phyloP scores from a whole-genome alignment of 805 yeast genomes.

The Yamadazyma tumulicola region DNA sequence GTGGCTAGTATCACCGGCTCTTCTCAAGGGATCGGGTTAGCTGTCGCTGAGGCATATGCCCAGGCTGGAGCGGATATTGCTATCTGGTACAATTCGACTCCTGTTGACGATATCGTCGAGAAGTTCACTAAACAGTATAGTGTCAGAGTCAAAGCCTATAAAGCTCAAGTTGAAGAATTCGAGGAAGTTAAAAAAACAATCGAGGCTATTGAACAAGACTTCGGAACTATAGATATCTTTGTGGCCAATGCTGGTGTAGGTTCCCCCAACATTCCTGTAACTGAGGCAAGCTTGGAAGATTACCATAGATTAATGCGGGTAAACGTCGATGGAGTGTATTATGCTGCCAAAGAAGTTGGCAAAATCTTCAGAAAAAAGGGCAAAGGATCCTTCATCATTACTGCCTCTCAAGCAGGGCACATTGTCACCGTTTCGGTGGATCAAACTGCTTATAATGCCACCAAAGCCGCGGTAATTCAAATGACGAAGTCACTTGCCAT shows the following conservation, averaged over 20 bases:
- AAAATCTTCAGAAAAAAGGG: slow-evolving; percentile 20
- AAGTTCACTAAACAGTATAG: slow-evolving; percentile 49
- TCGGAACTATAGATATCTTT: slow-evolving; percentile 25
- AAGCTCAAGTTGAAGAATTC: slow-evolving; percentile 18
- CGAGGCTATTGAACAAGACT: slow-evolving; percentile 16
- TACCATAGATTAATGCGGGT: slow-evolving; percentile 22
- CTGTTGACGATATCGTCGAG: slow-evolving; percentile 53
- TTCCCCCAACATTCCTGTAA: slow-evolving; percentile 19
- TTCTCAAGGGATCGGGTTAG: slow-evolving; percentile 23
- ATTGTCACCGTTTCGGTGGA: slow-evolving; percentile 31
- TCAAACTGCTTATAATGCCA: slow-evolving; percentile 24
- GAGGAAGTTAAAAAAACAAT: slow-evolving; percentile 19
- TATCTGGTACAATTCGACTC: slow-evolving; percentile 33
- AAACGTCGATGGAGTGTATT: slow-evolving; percentile 23
- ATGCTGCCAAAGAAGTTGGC: slow-evolving; percentile 23
- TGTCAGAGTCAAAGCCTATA: slow-evolving; percentile 30
- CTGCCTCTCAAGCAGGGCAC: slow-evolving; percentile 35
- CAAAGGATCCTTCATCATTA: slow-evolving; percentile 28
- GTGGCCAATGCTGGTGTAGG: slow-evolving; percentile 27
- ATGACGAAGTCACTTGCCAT: slow-evolving; percentile 31
- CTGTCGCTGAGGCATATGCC: slow-evolving; percentile 21
- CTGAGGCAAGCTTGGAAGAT: slow-evolving; percentile 7
- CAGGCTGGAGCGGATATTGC: slow-evolving; percentile 21
- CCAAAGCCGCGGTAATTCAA: slow-evolving; percentile 35
- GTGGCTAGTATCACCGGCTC: slow-evolving; percentile 24